Base-by-base conservation (phyloP, 2,329 filamentous ascomycete genomes). In the Pleoardoris graminearum region DNA sequence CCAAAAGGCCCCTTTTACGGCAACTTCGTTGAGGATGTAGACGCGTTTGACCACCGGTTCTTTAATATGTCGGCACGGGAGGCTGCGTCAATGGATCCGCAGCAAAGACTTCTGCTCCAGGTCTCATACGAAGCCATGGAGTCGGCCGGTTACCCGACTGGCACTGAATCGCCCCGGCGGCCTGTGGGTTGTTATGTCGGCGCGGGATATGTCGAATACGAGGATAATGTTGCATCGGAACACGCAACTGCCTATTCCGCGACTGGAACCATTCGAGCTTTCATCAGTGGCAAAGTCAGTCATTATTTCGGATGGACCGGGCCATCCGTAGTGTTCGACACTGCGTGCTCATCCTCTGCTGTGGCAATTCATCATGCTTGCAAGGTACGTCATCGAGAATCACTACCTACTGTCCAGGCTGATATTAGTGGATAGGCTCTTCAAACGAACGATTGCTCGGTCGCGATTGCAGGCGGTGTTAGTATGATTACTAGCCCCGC, bases 111-210 rank as follows among this genome's bases (percentile, higher is more conserved):
- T 7, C 21, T 47, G 1, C 21, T 57, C 7, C 32, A 57, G 21
- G 46, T 37, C 7, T 22, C 54, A 7, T 1, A 77, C 81, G 60
- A 80, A 80, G 70, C 74, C 2, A 50, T 82, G 2, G 73, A 76
- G 42, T 68, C 63, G 29, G 62, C 56, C 7, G 70, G 68, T 2
- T 63, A 55, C 49, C 54, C 54, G 29, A 36, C 8, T 37, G 48
- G 32, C 12, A 48, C 38, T 2, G 19, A 14, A 4, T 14, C 8
- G 16, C 16, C 30, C 33, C 66, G 19, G 50, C 59, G 52, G 19
- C 41, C 48, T 22, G 63, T 71, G 7, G 72, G 70, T 1, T 67
- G 65, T 41, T 75, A 66, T 37, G 57, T 74, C 7, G 72, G 71
- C 12, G 61, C 62, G 7, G 62, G 65, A 7, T 66, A 65, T 5